phyloP scores from a whole-genome alignment of 1,284 basidiomycete species.

The Waitea zeae region DNA sequence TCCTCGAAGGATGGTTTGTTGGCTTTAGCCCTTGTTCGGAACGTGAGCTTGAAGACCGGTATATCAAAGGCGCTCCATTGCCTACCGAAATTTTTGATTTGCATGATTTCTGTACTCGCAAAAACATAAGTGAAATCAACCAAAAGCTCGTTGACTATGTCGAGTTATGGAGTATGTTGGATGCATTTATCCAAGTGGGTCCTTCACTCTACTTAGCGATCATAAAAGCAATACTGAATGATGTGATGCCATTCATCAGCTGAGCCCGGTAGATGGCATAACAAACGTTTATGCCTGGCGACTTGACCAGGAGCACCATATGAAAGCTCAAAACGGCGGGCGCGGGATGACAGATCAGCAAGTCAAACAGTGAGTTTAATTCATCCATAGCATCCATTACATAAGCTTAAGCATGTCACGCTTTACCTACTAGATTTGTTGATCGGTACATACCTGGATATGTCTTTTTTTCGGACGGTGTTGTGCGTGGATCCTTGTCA shows the following conservation, averaged over 20 bases:
- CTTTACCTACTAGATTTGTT: constrained; percentile 41
- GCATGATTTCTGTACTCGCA: constrained; percentile 15
- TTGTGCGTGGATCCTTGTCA: constrained; percentile 14
- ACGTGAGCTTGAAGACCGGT: constrained; percentile 24
- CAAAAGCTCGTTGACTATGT: constrained; percentile 36
- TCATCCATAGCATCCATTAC: too few relatives aligned
- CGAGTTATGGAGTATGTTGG: constrained; percentile 48
- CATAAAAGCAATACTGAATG: too few relatives aligned
- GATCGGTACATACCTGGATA: constrained; percentile 79
- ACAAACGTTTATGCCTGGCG: constrained; percentile 64
- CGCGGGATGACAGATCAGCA: constrained; percentile 72
- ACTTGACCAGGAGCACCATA: constrained; percentile 70
- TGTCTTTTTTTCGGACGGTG: constrained; percentile 49
- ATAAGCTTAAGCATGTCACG: too few relatives aligned
- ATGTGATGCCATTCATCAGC: too few relatives aligned
- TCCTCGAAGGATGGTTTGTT: constrained; percentile 78
- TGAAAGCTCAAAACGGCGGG: constrained; percentile 74
- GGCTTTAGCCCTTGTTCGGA: constrained; percentile 46
- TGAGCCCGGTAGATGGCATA: constrained; percentile 19
- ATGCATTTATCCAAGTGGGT: constrained; percentile 53
- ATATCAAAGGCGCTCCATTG: constrained; percentile 16
- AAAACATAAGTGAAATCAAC: constrained; percentile 47
- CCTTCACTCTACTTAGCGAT: not conserved
- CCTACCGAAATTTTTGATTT: constrained; percentile 19
- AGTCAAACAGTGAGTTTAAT: constrained; percentile 42